A percentile compares a stretch with the other conserved stretches of the same genome.
phyloP scores from a whole-genome alignment of 1,139 yeast genomes.

The Blastobotrys buckinghamii region DNA sequence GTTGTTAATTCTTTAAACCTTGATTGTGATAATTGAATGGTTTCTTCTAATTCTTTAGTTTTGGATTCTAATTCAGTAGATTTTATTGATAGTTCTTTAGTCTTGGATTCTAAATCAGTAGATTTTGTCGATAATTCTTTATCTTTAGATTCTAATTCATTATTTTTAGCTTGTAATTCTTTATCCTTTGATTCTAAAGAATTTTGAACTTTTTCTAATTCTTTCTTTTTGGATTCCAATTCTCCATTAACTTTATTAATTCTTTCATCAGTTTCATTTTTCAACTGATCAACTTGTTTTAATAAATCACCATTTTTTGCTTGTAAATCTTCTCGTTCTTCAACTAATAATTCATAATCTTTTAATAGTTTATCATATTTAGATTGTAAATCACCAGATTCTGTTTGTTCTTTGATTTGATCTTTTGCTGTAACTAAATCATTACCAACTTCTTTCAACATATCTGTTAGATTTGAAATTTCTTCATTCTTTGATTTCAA shows the following conservation, averaged over 20 bases:
- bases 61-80: conserved; percentile 2
- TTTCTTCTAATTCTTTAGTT: conserved; percentile 8
- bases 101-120: no score
- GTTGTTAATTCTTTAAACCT: conserved; percentile 11
- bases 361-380: conserved; percentile 14
- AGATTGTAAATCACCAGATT: conserved; percentile 6
- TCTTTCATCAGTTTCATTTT: background rate
- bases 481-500: conserved; percentile 40
- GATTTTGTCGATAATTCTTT: no score
- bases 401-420: conserved; percentile 11
- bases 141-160: background rate
- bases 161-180: background rate
- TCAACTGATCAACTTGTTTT: background rate
- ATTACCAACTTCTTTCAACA: conserved; percentile 67
- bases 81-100: background rate
- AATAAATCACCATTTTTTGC: conserved; percentile 2
- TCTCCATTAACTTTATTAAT: background rate
- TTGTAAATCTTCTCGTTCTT: conserved; percentile 1
- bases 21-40: conserved; percentile 6
- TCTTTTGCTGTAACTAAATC: conserved; percentile 49
- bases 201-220: background rate
- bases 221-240: background rate
- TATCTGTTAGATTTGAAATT: conserved; percentile 57
- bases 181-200: background rate
- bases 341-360: conserved; percentile 3